Percentiles rank a stretch among this genome's conserved stretches.
Conservation (phyloP, 2,329 filamentous ascomycete species). For the Rhinocladiella mackenziei region DNA sequence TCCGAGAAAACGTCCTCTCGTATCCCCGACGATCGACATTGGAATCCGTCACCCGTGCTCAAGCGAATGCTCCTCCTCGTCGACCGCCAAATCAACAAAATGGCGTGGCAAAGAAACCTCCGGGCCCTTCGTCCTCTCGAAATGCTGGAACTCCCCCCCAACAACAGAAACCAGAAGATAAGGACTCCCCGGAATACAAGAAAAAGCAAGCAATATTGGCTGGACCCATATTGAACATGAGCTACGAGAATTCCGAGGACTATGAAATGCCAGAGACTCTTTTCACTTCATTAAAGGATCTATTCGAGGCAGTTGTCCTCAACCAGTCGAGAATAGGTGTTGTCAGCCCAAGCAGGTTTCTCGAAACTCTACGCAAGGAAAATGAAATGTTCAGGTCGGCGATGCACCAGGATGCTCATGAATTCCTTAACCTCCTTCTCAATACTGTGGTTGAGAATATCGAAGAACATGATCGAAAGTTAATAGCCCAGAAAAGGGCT, state of each 20-base stretch:
- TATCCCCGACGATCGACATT: constrained; percentile 72
- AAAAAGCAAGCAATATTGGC: constrained; percentile 91
- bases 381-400: constrained; percentile 97
- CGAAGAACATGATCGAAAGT: constrained; percentile 69
- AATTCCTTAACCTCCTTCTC: constrained; percentile 90
- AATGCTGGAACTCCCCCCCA: constrained; percentile 36
- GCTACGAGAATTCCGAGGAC: constrained; percentile 69
- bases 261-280: constrained; percentile 95
- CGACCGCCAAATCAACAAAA: constrained; percentile 47
- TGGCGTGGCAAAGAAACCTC: constrained; percentile 45
- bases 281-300: constrained; percentile 92
- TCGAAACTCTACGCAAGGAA: constrained; percentile 88
- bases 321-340: constrained; percentile 81
- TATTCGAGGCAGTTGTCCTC: constrained; percentile 84
- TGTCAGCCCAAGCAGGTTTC: constrained; percentile 83
- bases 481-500: constrained; percentile 47
- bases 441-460: constrained; percentile 95
- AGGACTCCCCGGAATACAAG: constrained; percentile 94
- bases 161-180: constrained; percentile 75
- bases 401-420: constrained; percentile 98
- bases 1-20: constrained; percentile 89
- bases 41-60: constrained; percentile 62
- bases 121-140: constrained; percentile 33
- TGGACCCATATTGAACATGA: constrained; percentile 80
- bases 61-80: constrained; percentile 58